Percentiles rank a stretch among this genome's conserved stretches.
phyloP scores from a whole-genome alignment of 441 rosid genomes.

The Omphalea diandra region DNA sequence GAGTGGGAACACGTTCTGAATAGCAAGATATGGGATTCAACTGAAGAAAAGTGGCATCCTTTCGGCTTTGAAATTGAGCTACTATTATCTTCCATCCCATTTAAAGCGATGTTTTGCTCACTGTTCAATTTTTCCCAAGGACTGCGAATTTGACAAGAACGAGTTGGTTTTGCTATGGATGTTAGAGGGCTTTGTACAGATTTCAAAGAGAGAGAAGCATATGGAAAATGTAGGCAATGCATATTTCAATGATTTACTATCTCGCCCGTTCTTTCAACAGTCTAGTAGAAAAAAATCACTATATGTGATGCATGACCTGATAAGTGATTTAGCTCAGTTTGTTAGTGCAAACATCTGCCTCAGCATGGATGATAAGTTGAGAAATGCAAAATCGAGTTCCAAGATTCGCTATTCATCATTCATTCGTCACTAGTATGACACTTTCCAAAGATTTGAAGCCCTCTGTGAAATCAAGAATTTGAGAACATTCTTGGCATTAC shows the following conservation, averaged over 20 bases:
- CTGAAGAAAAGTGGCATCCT: background rate
- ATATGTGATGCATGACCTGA: background rate
- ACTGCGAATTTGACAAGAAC: background rate
- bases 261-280: background rate
- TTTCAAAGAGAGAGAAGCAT: background rate
- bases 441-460: background rate
- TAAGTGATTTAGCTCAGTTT: background rate
- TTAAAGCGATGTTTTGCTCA: background rate
- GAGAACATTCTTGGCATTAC: background rate
- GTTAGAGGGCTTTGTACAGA: background rate
- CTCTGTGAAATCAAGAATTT: background rate
- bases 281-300: background rate
- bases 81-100: background rate
- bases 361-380: background rate
- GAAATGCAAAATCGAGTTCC: background rate
- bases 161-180: background rate
- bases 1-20: too few relatives aligned
- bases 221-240: too few relatives aligned
- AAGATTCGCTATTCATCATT: conserved; percentile 1
- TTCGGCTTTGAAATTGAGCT: background rate
- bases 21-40: too few relatives aligned
- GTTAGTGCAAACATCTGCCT: background rate
- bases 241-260: background rate
- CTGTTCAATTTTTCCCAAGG: background rate
- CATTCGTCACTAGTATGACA: background rate